Conservation (phyloP, 352 stramenopile species). For the Sclerospora graminicola region DNA sequence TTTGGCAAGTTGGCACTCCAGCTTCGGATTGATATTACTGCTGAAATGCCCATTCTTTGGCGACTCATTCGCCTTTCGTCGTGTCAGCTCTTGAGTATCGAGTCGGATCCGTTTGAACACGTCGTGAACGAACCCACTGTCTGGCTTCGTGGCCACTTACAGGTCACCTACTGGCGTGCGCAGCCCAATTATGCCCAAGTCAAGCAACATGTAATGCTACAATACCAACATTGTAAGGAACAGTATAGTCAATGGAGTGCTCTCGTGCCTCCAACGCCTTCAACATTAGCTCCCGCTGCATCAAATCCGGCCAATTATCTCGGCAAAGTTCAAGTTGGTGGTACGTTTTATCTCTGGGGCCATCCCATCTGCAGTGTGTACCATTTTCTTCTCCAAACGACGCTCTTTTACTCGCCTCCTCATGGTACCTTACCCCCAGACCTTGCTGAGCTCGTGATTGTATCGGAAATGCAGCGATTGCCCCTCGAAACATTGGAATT, state of each 20-base stretch:
- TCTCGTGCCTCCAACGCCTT: slow-evolving; percentile 15
- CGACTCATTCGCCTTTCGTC: slow-evolving; percentile 28
- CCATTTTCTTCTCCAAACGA: slow-evolving; percentile 50
- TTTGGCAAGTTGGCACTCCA: slow-evolving; percentile 34
- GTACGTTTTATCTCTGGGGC: slow-evolving; percentile 40
- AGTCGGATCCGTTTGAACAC: slow-evolving; percentile 8
- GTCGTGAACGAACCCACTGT: slow-evolving; percentile 14
- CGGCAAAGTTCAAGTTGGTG: slow-evolving; percentile 15
- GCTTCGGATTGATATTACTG: slow-evolving; percentile 27
- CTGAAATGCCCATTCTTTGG: slow-evolving; percentile 32
- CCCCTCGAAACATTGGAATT: slow-evolving; percentile 53
- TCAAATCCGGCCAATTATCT: slow-evolving; percentile 9
- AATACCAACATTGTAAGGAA: slow-evolving; percentile 24
- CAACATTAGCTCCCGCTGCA: slow-evolving; percentile 6
- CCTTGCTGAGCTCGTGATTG: slow-evolving; percentile 19
- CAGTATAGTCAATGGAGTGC: slow-evolving; percentile 23
- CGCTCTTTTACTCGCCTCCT: slow-evolving; percentile 50
- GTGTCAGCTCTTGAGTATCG: slow-evolving; percentile 4
- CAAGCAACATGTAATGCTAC: slow-evolving; percentile 16
- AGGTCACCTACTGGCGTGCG: slow-evolving; percentile 23
- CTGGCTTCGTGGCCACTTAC: slow-evolving; percentile 28
- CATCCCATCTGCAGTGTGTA: slow-evolving; percentile 56
- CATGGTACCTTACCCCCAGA: slow-evolving; percentile 12
- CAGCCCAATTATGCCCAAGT: slow-evolving; percentile 5
- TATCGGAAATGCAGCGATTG: slow-evolving; percentile 32